Percentiles rank a stretch among this genome's conserved stretches.
phyloP scores from a whole-genome alignment of 2,329 filamentous ascomycete genomes.

The Aurifilum marmelostoma region DNA sequence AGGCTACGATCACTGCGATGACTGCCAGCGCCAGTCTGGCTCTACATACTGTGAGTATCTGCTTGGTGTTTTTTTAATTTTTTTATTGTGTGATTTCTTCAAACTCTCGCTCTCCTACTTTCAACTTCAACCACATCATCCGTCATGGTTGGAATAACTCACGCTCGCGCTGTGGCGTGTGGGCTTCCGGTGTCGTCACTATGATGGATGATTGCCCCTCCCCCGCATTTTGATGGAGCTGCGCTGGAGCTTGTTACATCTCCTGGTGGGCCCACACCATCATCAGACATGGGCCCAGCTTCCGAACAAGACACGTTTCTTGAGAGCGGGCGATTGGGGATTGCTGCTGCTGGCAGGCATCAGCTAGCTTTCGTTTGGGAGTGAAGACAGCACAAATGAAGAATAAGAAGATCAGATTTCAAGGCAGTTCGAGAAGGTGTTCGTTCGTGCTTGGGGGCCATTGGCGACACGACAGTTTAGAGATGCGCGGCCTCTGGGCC shows the following conservation, averaged over 20 bases:
- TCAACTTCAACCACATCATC: not conserved
- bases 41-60: conserved; percentile 65
- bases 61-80: conserved; percentile 39
- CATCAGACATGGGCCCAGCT: not conserved
- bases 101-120: not conserved
- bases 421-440: too few relatives aligned
- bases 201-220: conserved; percentile 14
- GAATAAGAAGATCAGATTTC: too few relatives aligned
- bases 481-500: not conserved
- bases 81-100: not conserved
- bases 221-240: conserved; percentile 24
- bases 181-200: conserved; percentile 21
- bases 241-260: not conserved
- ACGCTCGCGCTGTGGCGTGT: not conserved
- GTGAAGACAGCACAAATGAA: too few relatives aligned
- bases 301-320: not conserved
- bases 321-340: too few relatives aligned
- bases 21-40: conserved; percentile 71
- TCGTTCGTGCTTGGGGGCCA: too few relatives aligned
- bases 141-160: not conserved
- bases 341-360: too few relatives aligned
- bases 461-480: not conserved
- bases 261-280: not conserved
- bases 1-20: conserved; percentile 73
- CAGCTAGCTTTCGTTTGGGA: too few relatives aligned